phyloP scores from a whole-genome alignment of 495 filamentous ascomycete species.

The Aspergillus funiculosus region DNA sequence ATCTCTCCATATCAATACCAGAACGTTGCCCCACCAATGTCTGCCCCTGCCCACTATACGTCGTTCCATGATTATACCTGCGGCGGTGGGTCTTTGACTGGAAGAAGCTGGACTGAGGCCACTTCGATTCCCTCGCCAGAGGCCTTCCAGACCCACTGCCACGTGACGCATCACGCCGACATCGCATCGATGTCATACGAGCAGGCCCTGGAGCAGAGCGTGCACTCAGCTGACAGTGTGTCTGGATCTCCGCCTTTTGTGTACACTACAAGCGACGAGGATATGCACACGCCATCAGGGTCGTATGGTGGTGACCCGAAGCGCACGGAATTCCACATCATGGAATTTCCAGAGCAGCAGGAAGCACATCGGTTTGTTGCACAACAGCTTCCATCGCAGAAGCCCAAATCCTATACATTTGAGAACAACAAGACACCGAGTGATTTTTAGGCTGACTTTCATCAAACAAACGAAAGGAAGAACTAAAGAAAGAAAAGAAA shows the following conservation, averaged over 20 bases:
- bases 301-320: constrained; percentile 25
- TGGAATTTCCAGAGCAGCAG: constrained; percentile 41
- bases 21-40: constrained; percentile 38
- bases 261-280: constrained; percentile 34
- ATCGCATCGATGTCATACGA: constrained; percentile 37
- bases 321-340: constrained; percentile 38
- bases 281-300: constrained; percentile 26
- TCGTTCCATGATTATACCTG: constrained; percentile 38
- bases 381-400: constrained; percentile 37
- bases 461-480: too few species aligned
- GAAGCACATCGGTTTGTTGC: constrained; percentile 34
- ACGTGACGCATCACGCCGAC: constrained; percentile 28
- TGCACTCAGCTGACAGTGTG: constrained; percentile 23
- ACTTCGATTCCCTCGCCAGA: constrained; percentile 40
- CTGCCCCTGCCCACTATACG: constrained; percentile 41
- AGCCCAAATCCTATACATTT: constrained; percentile 42
- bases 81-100: constrained; percentile 29
- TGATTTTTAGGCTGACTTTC: constrained; percentile 25
- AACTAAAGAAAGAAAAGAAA: too few species aligned
- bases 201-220: constrained; percentile 25
- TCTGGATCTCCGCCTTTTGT: constrained; percentile 35
- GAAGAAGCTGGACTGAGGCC: constrained; percentile 40
- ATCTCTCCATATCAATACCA: constrained; percentile 37
- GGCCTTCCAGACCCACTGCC: constrained; percentile 28
- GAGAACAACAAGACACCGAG: constrained; percentile 38